Percentiles rank a stretch among this genome's conserved stretches.
Evolutionary conservation across 805 yeast species (phyloP).

Genomic region (Sungouiozyma intestinalis): DNA sequence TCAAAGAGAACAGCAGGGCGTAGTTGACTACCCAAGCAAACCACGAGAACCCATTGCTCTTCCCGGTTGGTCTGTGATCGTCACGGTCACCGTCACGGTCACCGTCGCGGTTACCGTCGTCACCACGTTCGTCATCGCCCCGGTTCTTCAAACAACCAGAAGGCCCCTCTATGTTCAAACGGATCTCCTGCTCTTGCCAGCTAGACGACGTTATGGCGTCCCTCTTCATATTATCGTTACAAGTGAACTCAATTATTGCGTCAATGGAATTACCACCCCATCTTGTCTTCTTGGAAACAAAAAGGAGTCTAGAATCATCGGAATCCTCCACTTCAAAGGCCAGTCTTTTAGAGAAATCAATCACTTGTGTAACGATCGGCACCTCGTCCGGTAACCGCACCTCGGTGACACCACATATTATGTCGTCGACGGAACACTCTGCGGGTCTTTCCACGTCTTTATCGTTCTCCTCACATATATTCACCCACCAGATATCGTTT

Average conservation of each 20-base stretch:
- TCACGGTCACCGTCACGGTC: slow-evolving; percentile 21
- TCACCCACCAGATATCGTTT: slow-evolving; percentile 54
- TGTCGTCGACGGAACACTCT: slow-evolving; percentile 60
- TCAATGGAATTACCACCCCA: slow-evolving; percentile 61
- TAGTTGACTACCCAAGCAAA: slow-evolving; percentile 73
- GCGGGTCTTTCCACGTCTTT: slow-evolving; percentile 28
- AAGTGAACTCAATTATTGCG: slow-evolving; percentile 39
- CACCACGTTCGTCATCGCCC: slow-evolving; percentile 16
- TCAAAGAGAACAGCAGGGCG: slow-evolving; percentile 56
- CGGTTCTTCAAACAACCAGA: slow-evolving; percentile 33
- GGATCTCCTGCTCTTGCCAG: slow-evolving; percentile 20
- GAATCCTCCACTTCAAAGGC: slow-evolving; percentile 22
- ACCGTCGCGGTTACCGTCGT: slow-evolving; percentile 13
- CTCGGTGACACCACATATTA: slow-evolving; percentile 65
- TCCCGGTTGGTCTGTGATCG: slow-evolving; percentile 17
- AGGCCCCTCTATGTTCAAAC: slow-evolving; percentile 31
- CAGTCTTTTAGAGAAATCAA: slow-evolving; percentile 38
- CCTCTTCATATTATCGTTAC: slow-evolving; percentile 33
- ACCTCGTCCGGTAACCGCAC: slow-evolving; percentile 38
- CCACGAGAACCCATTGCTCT: slow-evolving; percentile 31
- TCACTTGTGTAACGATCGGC: slow-evolving; percentile 46
- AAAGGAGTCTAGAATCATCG: slow-evolving; percentile 22
- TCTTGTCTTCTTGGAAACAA: slow-evolving; percentile 39
- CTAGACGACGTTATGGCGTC: slow-evolving; percentile 15
- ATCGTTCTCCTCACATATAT: slow-evolving; percentile 46